Conservation (phyloP, 2,329 filamentous ascomycete genomes). For the Verticillium dahliae region DNA sequence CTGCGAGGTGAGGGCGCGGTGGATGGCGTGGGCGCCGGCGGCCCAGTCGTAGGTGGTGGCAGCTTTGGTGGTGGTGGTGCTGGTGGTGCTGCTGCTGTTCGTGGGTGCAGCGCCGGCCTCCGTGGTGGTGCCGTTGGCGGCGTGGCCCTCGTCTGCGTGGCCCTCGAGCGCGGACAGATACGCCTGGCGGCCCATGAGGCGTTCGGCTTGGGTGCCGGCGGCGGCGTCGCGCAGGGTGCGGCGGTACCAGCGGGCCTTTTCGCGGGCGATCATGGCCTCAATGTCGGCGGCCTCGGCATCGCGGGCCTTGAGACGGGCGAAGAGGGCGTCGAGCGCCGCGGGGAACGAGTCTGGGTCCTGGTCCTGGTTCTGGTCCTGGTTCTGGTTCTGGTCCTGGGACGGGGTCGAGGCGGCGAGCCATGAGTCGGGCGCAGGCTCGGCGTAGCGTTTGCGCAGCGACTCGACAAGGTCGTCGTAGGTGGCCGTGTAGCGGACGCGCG, state of each 20-base stretch:
- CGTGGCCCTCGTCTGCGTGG: not conserved
- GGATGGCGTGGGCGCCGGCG: conserved; percentile 2
- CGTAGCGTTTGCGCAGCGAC: conserved; percentile 33
- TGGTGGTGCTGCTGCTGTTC: not conserved
- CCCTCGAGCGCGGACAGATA: conserved; percentile 6
- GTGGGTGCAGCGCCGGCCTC: too few relatives aligned
- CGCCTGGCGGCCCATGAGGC: conserved; percentile 6
- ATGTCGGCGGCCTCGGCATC: conserved; percentile 36
- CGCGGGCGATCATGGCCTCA: conserved; percentile 41
- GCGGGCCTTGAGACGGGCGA: conserved; percentile 38
- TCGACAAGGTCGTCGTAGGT: conserved; percentile 43
- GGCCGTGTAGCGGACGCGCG: conserved; percentile 35
- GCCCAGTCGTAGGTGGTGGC: not conserved
- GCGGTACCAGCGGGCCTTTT: conserved; percentile 48
- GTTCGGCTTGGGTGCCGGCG: conserved; percentile 4
- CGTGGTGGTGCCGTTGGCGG: not conserved
- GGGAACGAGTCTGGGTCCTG: conserved; percentile 38
- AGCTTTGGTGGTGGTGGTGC: not conserved
- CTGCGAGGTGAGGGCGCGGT: conserved; percentile 3
- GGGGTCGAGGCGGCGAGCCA: conserved; percentile 36
- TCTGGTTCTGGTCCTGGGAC: not conserved
- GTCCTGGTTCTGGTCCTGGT: too few relatives aligned
- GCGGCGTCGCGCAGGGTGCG: conserved; percentile 17
- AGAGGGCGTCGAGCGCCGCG: conserved; percentile 39
- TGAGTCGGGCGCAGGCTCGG: conserved; percentile 28